phyloP scores from a whole-genome alignment of 106 monocot genomes.

The Platanthera guangdongensis region DNA sequence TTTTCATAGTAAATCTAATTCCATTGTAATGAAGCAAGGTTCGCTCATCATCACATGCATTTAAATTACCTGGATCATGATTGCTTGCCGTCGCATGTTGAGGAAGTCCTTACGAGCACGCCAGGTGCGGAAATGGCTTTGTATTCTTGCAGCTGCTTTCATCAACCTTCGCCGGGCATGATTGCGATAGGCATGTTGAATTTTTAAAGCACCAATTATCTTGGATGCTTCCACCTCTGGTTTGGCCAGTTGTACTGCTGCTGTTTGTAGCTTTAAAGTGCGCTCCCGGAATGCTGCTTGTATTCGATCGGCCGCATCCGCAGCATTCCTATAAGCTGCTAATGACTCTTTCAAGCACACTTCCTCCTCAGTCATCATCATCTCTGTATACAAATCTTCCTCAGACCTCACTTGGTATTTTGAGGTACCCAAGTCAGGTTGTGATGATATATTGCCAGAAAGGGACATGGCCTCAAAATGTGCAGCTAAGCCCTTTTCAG shows the following conservation, averaged over 20 bases:
- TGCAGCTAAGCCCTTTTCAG: constrained; percentile 69
- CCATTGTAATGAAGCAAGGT: background rate
- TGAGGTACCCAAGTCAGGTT: background rate
- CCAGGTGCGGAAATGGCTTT: constrained; percentile 84
- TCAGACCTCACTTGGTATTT: constrained; percentile 20
- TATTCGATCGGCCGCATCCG: constrained; percentile 79
- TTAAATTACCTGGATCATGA: constrained; percentile 74
- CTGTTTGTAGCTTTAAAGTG: constrained; percentile 61
- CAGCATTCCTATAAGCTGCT: constrained; percentile 88
- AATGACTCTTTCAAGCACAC: constrained; percentile 84
- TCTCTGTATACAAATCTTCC: constrained; percentile 22
- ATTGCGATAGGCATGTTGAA: constrained; percentile 77
- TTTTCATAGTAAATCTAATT: background rate
- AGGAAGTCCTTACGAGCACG: constrained; percentile 58
- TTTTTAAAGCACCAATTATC: constrained; percentile 82
- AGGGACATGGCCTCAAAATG: constrained; percentile 86
- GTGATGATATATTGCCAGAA: constrained; percentile 38
- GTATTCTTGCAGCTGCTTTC: constrained; percentile 78
- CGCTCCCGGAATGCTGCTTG: constrained; percentile 84
- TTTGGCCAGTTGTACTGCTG: constrained; percentile 47
- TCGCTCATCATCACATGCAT: background rate
- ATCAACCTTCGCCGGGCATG: constrained; percentile 53
- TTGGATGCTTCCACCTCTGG: constrained; percentile 48
- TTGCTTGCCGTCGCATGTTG: constrained; percentile 52
- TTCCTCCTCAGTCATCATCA: constrained; percentile 69